These are phyloP conservation scores for Dioszegia aurantiaca DNA, from an alignment of 768 basidiomycete genomes.

Conservation along the genomic window DNA sequence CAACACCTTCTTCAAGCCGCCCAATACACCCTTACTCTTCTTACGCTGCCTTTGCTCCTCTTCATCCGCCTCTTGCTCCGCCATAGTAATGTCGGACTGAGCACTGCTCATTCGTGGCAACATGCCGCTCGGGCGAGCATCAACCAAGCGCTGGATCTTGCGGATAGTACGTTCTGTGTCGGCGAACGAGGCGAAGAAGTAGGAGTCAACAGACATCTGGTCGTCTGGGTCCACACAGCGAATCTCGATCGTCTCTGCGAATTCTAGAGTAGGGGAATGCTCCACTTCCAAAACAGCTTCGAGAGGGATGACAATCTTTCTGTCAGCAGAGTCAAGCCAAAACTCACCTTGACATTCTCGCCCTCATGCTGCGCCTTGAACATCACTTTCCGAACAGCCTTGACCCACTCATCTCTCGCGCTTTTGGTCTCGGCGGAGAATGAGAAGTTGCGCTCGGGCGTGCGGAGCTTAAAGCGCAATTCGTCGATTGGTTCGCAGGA, in stretches of 20 bases:
- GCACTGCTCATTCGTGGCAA: slow-evolving; percentile 27
- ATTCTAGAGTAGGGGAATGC: slow-evolving; percentile 82
- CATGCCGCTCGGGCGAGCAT: slow-evolving; percentile 50
- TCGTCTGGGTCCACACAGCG: slow-evolving; percentile 72
- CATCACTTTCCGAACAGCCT: slow-evolving; percentile 84
- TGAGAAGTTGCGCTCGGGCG: slow-evolving; percentile 65
- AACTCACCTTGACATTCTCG: slow-evolving; percentile 72
- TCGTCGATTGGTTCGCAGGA: slow-evolving; percentile 77
- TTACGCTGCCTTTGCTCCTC: slow-evolving; percentile 4
- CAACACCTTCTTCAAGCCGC: slow-evolving; percentile 28
- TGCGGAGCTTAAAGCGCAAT: slow-evolving; percentile 75
- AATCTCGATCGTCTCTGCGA: slow-evolving; percentile 91
- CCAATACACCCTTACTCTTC: slow-evolving; percentile 11
- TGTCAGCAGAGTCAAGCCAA: slow-evolving; percentile 29
- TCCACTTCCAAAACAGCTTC: slow-evolving; percentile 85
- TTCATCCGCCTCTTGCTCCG: slow-evolving; percentile 13
- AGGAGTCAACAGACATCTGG: slow-evolving; percentile 65
- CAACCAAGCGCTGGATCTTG: slow-evolving; percentile 74
- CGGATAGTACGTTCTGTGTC: slow-evolving; percentile 73
- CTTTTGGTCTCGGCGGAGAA: slow-evolving; percentile 48
- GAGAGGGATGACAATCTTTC: slow-evolving; percentile 85
- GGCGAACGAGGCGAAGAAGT: slow-evolving; percentile 92
- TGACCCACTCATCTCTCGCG: slow-evolving; percentile 67
- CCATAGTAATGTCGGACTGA: slow-evolving; percentile 19
- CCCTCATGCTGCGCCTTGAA: slow-evolving; percentile 96